Base-by-base conservation (phyloP, 2,329 filamentous ascomycete species). In the Aspergillus piperis region DNA sequence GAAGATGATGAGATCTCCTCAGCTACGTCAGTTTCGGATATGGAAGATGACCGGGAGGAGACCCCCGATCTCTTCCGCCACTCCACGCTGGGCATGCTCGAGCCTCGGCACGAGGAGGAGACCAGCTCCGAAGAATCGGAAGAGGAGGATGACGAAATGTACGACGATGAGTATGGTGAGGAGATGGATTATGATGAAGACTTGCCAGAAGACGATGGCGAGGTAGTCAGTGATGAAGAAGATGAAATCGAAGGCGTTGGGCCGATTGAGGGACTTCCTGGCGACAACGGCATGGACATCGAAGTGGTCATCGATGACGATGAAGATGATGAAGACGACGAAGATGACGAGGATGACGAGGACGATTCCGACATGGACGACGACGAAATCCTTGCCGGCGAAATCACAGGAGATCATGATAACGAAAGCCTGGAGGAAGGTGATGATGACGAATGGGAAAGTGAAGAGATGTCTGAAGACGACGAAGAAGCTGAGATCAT, bases 21-120 rank as follows among this genome's bases (percentile, higher is more conserved):
- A 10, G 87, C 90, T 3, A 96, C 92, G 4, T 96, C 94, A 0
- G 86, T 96, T 23, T 97, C 94, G 10, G 93, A 96, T 64, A 81
- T 92, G 54, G 90, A 93, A 42, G 90, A 93, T 62, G 89, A 91
- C 58, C 88, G 92, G 48, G 92, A 96, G 75, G 95, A 98, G 74
- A 99, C 96, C 5, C 95, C 96, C 30, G 95, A 99, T 77, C 84
- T 99, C 19, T 98, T 97, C 80, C 90, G 96, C 56, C 96, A 98
- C 75, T 98, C 95, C 2, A 92, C 96, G 1, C 82, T 99, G 21
- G 94, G 95, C 53, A 96, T 98, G 88, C 88, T 97, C 56, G 95
- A 98, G 74, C 89, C 90, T 65, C 86, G 88, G 53, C 86, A 90
- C 60, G 89, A 92, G 62, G 89, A 91, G 62, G 91, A 94, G 64